Percentiles rank a stretch among this genome's conserved stretches.
These are phyloP conservation scores for Diaporthe capsici DNA, from an alignment of 2,329 filamentous ascomycete species.

Conservation along the genomic window DNA sequence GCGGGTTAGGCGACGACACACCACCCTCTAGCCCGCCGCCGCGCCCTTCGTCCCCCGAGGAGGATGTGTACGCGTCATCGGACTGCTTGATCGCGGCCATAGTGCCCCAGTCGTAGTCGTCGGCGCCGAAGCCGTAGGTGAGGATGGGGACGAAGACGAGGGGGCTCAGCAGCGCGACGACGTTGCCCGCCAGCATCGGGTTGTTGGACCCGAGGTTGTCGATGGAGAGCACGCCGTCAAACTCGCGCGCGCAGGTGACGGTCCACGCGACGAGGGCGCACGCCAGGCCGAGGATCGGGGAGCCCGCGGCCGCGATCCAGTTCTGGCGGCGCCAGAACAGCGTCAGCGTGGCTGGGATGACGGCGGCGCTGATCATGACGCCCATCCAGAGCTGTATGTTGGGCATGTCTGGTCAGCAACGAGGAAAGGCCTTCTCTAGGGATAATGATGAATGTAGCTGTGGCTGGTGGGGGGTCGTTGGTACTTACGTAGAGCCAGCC, in stretches of 20 bases:
- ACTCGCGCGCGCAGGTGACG: constrained; percentile 79
- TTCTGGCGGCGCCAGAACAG: constrained; percentile 87
- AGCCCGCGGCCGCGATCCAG: constrained; percentile 74
- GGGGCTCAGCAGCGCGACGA: constrained; percentile 84
- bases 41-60: background rate
- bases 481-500: constrained; percentile 78
- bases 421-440: too few species aligned
- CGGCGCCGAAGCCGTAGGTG: constrained; percentile 77
- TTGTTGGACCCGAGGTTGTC: constrained; percentile 76
- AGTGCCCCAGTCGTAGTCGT: constrained; percentile 88
- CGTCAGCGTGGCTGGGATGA: constrained; percentile 85
- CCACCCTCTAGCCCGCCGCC: background rate
- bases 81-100: constrained; percentile 69
- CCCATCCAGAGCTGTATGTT: constrained; percentile 79
- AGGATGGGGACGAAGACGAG: constrained; percentile 81
- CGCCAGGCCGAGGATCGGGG: constrained; percentile 77
- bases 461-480: background rate
- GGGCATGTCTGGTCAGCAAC: background rate
- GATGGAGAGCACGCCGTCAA: constrained; percentile 80
- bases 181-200: constrained; percentile 90
- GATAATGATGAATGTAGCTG: too few species aligned
- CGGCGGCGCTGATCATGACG: constrained; percentile 87
- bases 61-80: background rate
- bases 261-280: constrained; percentile 83
- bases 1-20: background rate